These are phyloP conservation scores for Hymenoscyphus albidus DNA, from an alignment of 2,329 filamentous ascomycete species.

Conservation along the genomic window DNA sequence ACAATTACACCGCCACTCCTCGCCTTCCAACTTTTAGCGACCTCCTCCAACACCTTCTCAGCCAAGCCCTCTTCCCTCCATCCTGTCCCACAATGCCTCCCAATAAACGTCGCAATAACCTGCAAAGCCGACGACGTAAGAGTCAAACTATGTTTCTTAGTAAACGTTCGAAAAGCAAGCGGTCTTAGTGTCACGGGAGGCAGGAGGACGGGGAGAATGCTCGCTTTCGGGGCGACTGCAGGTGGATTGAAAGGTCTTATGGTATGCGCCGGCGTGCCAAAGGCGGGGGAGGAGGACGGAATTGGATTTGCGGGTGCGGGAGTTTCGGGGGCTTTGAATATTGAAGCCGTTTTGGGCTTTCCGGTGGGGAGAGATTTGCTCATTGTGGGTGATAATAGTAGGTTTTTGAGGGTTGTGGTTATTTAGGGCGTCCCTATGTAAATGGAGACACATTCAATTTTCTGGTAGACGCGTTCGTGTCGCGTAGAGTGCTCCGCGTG, in stretches of 20 bases:
- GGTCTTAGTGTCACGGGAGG: slow-evolving; percentile 83
- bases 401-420: neutral
- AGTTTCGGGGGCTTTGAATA: slow-evolving; percentile 30
- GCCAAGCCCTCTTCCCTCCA: slow-evolving; percentile 95
- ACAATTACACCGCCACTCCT: slow-evolving; percentile 86
- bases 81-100: slow-evolving; percentile 88
- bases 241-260: slow-evolving; percentile 55
- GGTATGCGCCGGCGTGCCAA: slow-evolving; percentile 80
- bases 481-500: slow-evolving; percentile 13
- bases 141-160: slow-evolving; percentile 94
- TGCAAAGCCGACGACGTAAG: slow-evolving; percentile 83
- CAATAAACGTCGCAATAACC: slow-evolving; percentile 82
- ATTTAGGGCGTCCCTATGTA: too few relatives aligned
- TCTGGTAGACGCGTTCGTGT: slow-evolving; percentile 17
- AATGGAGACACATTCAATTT: neutral
- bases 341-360: slow-evolving; percentile 28
- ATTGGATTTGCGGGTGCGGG: slow-evolving; percentile 50
- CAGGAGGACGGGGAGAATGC: slow-evolving; percentile 81
- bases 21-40: slow-evolving; percentile 88
- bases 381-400: slow-evolving; percentile 19
- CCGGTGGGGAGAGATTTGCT: slow-evolving; percentile 25
- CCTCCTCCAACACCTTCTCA: slow-evolving; percentile 87
- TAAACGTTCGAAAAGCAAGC: slow-evolving; percentile 91
- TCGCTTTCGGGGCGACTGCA: slow-evolving; percentile 29
- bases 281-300: slow-evolving; percentile 85